Percentiles rank a stretch among this genome's conserved stretches.
Evolutionary conservation across 148 eudicot genomes (phyloP).

Genomic region (Chenopodium berlandieri): DNA sequence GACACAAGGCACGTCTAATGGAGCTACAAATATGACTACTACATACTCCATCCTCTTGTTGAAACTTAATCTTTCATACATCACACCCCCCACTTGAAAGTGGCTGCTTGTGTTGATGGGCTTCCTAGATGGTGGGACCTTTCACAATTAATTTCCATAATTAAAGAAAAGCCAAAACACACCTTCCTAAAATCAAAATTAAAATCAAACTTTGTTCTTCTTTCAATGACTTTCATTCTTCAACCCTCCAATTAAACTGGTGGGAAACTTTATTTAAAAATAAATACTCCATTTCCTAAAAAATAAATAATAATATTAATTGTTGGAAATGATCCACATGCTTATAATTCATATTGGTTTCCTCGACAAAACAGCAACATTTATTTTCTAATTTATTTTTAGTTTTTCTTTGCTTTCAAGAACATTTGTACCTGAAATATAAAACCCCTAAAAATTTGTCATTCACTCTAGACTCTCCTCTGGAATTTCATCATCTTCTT

Average conservation of each 20-base stretch:
- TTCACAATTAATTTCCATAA: no score
- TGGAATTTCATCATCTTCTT: slow-evolving; percentile 4
- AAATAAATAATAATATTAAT: not conserved
- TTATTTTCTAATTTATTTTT: not conserved
- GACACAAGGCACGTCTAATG: no score
- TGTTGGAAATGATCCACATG: slow-evolving; percentile 5
- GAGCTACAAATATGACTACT: no score
- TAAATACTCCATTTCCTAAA: no score
- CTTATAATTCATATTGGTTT: not conserved
- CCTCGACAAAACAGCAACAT: slow-evolving; percentile 2
- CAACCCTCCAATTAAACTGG: slow-evolving; percentile 12
- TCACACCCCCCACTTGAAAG: not conserved
- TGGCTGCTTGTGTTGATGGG: slow-evolving; percentile 2
- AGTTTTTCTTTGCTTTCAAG: not conserved
- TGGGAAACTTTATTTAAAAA: not conserved
- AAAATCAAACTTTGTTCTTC: not conserved
- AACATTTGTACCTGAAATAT: not conserved
- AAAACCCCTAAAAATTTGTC: not conserved
- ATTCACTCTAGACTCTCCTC: not conserved
- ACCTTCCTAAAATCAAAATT: slow-evolving; percentile 7
- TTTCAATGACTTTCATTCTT: no score
- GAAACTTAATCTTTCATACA: no score
- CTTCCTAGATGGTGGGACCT: slow-evolving; percentile 2
- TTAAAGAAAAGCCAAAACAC: slow-evolving; percentile 1
- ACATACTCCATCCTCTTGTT: no score